phyloP scores from a whole-genome alignment of 352 stramenopile genomes.

The Phytophthora litchii region DNA sequence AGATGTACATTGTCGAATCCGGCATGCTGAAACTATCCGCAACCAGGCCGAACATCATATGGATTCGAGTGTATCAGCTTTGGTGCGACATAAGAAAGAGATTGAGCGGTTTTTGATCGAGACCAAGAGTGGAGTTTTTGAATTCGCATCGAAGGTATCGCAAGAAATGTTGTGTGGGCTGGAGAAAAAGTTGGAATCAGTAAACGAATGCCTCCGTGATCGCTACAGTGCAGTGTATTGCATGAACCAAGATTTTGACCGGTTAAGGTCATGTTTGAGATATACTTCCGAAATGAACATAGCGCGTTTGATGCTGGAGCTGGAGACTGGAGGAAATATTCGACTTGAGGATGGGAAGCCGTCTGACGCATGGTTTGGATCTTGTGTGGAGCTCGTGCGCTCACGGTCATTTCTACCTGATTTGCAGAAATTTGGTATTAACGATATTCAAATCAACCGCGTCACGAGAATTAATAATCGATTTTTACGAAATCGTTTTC shows the following conservation, averaged over 20 bases:
- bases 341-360: conserved; percentile 87
- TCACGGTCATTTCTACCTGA: conserved; percentile 69
- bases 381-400: conserved; percentile 83
- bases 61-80: conserved; percentile 46
- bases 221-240: conserved; percentile 47
- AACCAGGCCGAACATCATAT: conserved; percentile 54
- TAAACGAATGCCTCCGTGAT: conserved; percentile 46
- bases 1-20: conserved; percentile 66
- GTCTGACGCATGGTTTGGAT: conserved; percentile 83
- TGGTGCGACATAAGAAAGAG: conserved; percentile 70
- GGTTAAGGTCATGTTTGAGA: conserved; percentile 46
- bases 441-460: conserved; percentile 73
- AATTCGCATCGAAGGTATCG: neutral
- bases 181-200: conserved; percentile 48
- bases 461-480: conserved; percentile 92
- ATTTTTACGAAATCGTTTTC: conserved; percentile 88
- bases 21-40: conserved; percentile 51
- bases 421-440: conserved; percentile 58
- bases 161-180: conserved; percentile 24
- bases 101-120: conserved; percentile 58
- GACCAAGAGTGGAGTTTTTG: conserved; percentile 2
- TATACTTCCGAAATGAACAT: conserved; percentile 78
- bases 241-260: conserved; percentile 74
- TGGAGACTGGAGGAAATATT: conserved; percentile 93
- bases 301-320: conserved; percentile 82